Evolutionary conservation across 495 filamentous ascomycete species (phyloP).

Genomic region (Cladorrhinum samala): DNA sequence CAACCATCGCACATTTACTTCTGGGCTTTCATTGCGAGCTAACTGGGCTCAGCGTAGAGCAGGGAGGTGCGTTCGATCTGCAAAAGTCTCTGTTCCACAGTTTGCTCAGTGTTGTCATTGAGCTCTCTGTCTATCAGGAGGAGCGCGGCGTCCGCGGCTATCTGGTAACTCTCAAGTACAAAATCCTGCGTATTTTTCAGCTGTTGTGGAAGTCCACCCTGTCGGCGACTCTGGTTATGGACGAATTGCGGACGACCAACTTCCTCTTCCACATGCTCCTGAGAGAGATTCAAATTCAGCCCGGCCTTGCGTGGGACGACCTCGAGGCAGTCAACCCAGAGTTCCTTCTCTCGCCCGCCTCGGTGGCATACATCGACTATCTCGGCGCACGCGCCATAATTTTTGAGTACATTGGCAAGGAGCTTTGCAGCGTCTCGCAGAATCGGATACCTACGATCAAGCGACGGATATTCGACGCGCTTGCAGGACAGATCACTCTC

Average conservation of each 20-base stretch:
- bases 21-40: slow-evolving; percentile 78
- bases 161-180: slow-evolving; percentile 64
- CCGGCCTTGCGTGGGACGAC: slow-evolving; percentile 64
- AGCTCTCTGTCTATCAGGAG: slow-evolving; percentile 55
- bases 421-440: slow-evolving; percentile 70
- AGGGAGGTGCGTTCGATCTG: slow-evolving; percentile 57
- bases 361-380: slow-evolving; percentile 63
- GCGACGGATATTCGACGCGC: slow-evolving; percentile 66
- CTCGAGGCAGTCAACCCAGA: slow-evolving; percentile 41
- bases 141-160: slow-evolving; percentile 57
- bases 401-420: slow-evolving; percentile 75
- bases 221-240: slow-evolving; percentile 65
- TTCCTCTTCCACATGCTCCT: slow-evolving; percentile 66
- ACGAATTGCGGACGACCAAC: slow-evolving; percentile 68
- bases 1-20: slow-evolving; percentile 82
- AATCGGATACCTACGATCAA: slow-evolving; percentile 67
- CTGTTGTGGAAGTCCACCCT: slow-evolving; percentile 78
- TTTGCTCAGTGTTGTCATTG: slow-evolving; percentile 60
- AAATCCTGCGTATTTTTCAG: slow-evolving; percentile 69
- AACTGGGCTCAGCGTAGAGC: slow-evolving; percentile 55
- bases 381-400: slow-evolving; percentile 64
- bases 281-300: slow-evolving; percentile 56
- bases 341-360: slow-evolving; percentile 59
- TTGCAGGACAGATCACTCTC: slow-evolving; percentile 65
- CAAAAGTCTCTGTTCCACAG: slow-evolving; percentile 75